Evolutionary conservation across 768 basidiomycete species (phyloP), one percentile per base, ranked within the genome.

Genomic region (Pulveroboletus sp.): DNA sequence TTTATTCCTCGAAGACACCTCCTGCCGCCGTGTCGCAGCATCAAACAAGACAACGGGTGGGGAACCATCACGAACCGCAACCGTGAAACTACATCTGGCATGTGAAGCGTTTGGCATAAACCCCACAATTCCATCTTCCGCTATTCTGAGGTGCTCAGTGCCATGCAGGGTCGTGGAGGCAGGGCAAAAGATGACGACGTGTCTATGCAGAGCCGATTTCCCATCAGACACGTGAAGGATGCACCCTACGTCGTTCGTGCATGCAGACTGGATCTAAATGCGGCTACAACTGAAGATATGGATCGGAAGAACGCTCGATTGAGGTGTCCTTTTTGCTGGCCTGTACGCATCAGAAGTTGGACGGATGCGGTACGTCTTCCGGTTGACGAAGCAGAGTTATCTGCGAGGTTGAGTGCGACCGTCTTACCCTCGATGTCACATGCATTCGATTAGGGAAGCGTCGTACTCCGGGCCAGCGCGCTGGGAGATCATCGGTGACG

Each of bases 251-350:
- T 53, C 10, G 21, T 44, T 6, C 38, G 17, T 24, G 32, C 51
- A 24, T 47, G 51, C 10, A 47, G 47, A 11, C 21, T 52, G 30
- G 41, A 52, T 21, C 47, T 41, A 40, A 26, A 14, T 14, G 21
- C 15, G 8, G 39, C 39, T 14, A 26, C 39, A 8, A 21, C 4
- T 8, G 24, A 40, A 40, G 51, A 39, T 26, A 49, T 46, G 50
- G 50, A 49, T 27, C 32, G 26, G n/a, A 11, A 42, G 5, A 44
- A 49, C 21, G 39, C 50, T 28, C 39, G 39, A 24, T 2, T 51
- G 9, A 40, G 6, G 7, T 51, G 44, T 21, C 15, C 11, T 11
- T 27, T 4, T 17, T 46, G 50, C 50, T 6, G 3, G 40, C 5
- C 1, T 42, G 5, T 1, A 6, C 6, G 1, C 11, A 17, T 7